Percentiles rank a stretch among this genome's conserved stretches.
Conservation (phyloP, 2,329 filamentous ascomycete genomes). For the Ustilaginoidea virens region DNA sequence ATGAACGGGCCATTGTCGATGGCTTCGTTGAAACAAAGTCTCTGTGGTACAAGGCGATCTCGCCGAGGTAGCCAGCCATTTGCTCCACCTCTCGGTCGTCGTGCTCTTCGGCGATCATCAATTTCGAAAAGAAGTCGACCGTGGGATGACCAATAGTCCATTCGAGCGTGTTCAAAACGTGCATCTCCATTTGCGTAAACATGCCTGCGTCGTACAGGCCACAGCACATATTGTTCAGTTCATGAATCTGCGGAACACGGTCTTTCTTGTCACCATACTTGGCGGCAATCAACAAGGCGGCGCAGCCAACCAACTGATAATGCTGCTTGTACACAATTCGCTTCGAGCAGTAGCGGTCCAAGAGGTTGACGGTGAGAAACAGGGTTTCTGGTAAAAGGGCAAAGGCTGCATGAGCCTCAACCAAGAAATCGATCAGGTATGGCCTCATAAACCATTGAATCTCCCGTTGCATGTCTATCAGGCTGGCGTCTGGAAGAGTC, state of each 20-base stretch:
- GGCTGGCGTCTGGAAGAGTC: slow-evolving; percentile 88
- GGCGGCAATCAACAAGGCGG: slow-evolving; percentile 86
- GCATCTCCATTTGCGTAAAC: slow-evolving; percentile 99
- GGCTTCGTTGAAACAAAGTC: slow-evolving; percentile 91
- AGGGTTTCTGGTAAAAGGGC: slow-evolving; percentile 86
- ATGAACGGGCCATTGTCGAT: slow-evolving; percentile 78
- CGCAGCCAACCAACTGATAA: slow-evolving; percentile 94
- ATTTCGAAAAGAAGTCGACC: slow-evolving; percentile 81
- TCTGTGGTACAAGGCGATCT: slow-evolving; percentile 90
- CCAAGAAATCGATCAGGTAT: slow-evolving; percentile 93
- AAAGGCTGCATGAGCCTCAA: slow-evolving; percentile 93
- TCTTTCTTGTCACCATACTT: slow-evolving; percentile 99
- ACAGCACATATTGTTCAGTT: slow-evolving; percentile 98
- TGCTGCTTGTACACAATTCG: slow-evolving; percentile 98
- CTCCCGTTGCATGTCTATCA: slow-evolving; percentile 97
- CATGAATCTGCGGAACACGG: slow-evolving; percentile 89
- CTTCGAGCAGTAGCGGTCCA: slow-evolving; percentile 95
- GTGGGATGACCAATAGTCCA: slow-evolving; percentile 95
- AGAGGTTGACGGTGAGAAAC: slow-evolving; percentile 88
- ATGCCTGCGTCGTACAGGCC: slow-evolving; percentile 96
- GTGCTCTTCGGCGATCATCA: slow-evolving; percentile 66
- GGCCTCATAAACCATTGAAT: slow-evolving; percentile 99
- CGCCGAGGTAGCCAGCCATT: slow-evolving; percentile 86
- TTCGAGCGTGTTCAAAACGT: slow-evolving; percentile 90
- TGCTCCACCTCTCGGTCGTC: slow-evolving; percentile 81